Evolutionary conservation across 2,329 filamentous ascomycete species (phyloP).

Genomic region (Dothistroma septosporum): DNA sequence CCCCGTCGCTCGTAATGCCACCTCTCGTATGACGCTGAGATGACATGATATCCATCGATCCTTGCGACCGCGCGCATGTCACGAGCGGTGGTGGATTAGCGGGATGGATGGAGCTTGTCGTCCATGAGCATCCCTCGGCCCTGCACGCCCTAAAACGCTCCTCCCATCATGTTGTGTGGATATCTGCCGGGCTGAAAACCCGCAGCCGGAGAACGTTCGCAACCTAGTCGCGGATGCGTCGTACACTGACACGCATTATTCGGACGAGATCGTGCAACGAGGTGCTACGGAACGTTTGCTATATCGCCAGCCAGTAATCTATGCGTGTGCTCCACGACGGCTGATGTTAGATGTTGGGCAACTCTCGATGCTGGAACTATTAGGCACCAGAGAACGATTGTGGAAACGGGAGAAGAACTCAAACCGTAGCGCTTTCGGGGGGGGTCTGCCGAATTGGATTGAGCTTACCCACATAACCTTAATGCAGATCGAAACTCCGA

Average conservation of each 20-base stretch:
- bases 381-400: constrained; percentile 5
- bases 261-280: neutral
- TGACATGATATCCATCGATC: constrained; percentile 3
- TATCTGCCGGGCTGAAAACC: constrained; percentile 1
- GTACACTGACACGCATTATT: neutral
- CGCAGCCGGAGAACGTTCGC: constrained; percentile 9
- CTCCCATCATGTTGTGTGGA: no score
- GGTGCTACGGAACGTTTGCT: neutral
- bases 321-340: neutral
- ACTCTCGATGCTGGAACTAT: constrained; percentile 1
- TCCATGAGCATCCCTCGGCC: constrained; percentile 11
- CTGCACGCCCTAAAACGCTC: constrained; percentile 3
- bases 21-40: constrained; percentile 12
- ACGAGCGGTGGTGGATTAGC: constrained; percentile 7
- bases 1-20: constrained; percentile 11
- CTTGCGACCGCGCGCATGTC: constrained; percentile 15
- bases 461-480: constrained; percentile 7
- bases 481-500: neutral
- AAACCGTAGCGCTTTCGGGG: constrained; percentile 6
- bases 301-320: neutral
- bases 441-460: neutral
- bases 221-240: constrained; percentile 4
- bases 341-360: constrained; percentile 3
- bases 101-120: constrained; percentile 2
- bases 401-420: constrained; percentile 7